A percentile compares a stretch with the other conserved stretches of the same genome.
Evolutionary conservation across 768 basidiomycete species (phyloP).

Genomic region (Naganishia friedmannii): DNA sequence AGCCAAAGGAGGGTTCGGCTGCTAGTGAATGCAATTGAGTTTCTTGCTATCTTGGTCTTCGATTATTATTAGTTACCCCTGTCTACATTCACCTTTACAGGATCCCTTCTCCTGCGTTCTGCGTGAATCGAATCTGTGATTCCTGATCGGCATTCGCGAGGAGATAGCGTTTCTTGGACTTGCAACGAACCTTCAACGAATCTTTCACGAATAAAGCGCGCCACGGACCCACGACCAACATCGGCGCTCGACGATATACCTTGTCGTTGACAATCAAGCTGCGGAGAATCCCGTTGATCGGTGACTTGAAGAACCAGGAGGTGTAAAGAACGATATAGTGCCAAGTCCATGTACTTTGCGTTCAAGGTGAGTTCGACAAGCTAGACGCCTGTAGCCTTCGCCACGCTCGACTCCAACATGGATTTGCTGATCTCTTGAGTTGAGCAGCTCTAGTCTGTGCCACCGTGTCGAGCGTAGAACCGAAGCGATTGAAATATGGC

Average conservation of each 20-base stretch:
- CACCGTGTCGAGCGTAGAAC: neutral
- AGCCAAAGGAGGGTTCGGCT: conserved; percentile 11
- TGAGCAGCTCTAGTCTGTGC: too few species aligned
- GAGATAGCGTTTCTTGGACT: neutral
- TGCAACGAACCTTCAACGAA: neutral
- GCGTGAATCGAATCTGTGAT: neutral
- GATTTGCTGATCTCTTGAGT: neutral
- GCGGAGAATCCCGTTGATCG: conserved; percentile 12
- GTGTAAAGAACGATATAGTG: neutral
- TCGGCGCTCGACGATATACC: neutral
- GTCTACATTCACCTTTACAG: neutral
- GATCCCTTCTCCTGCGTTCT: neutral
- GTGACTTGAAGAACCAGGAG: neutral
- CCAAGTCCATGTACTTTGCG: conserved; percentile 10
- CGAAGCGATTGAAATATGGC: neutral
- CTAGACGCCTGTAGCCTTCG: neutral
- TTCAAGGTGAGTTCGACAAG: neutral
- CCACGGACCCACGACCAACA: neutral
- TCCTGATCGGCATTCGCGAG: neutral
- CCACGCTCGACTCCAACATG: neutral
- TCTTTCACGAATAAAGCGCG: neutral
- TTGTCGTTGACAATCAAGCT: neutral
- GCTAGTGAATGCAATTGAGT: neutral
- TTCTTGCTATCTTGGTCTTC: neutral
- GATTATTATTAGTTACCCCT: neutral